phyloP scores from a whole-genome alignment of 2,329 filamentous ascomycete species.

The Colletotrichum sp. region DNA sequence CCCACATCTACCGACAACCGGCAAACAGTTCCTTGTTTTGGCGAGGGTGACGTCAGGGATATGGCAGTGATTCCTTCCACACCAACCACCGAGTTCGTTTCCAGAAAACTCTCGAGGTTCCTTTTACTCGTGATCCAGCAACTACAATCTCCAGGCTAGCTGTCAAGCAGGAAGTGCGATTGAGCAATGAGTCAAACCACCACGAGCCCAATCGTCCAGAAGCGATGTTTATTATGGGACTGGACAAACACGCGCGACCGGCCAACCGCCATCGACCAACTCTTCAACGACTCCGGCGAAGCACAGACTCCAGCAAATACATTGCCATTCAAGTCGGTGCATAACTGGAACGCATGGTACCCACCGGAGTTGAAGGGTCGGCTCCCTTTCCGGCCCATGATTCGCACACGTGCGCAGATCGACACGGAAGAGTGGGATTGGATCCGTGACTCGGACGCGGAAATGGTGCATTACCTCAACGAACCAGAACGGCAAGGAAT shows the following conservation, averaged over 20 bases:
- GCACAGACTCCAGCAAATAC: constrained; percentile 7
- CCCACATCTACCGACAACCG: neutral
- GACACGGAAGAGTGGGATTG: constrained; percentile 40
- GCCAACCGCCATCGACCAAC: constrained; percentile 37
- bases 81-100: neutral
- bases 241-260: constrained; percentile 42
- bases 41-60: neutral
- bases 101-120: neutral
- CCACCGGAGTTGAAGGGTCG: constrained; percentile 38
- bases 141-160: neutral
- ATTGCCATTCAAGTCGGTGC: constrained; percentile 37
- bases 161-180: neutral
- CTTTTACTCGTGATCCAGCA: neutral
- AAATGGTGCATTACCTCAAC: constrained; percentile 50
- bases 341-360: constrained; percentile 47
- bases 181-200: neutral
- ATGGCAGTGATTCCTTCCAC: neutral
- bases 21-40: neutral
- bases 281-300: constrained; percentile 23
- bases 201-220: constrained; percentile 17
- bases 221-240: constrained; percentile 47
- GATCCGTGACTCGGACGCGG: constrained; percentile 26
- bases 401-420: constrained; percentile 40
- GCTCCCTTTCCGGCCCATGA: constrained; percentile 45
- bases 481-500: constrained; percentile 46